phyloP scores from a whole-genome alignment of 768 basidiomycete genomes.

The Leccinum olivaceopallidum region DNA sequence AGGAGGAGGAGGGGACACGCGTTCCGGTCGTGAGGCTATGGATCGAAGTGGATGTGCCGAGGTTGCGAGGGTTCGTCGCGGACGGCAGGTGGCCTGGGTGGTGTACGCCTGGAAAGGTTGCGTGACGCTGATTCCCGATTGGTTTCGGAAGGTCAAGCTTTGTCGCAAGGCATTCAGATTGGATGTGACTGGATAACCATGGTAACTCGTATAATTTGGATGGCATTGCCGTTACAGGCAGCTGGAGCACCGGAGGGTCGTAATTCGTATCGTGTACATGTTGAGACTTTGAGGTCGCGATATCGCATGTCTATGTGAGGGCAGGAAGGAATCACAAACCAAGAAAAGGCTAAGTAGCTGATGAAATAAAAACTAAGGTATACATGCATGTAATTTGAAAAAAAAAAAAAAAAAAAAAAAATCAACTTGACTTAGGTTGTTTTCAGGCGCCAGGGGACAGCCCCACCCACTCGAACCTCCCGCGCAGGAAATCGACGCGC shows the following conservation, averaged over 20 bases:
- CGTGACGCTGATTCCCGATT: not conserved
- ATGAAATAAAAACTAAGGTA: not conserved
- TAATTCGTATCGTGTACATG: slow-evolving; percentile 8
- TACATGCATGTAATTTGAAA: not conserved
- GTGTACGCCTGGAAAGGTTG: slow-evolving; percentile 15
- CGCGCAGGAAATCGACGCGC: slow-evolving; percentile 62
- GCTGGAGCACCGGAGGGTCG: not conserved
- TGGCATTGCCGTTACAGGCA: not conserved
- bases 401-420: not conserved
- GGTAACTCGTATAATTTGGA: not conserved
- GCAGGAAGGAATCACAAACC: not conserved
- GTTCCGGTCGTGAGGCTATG: slow-evolving; percentile 20
- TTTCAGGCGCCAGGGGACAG: slow-evolving; percentile 60
- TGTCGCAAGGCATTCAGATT: too few relatives aligned
- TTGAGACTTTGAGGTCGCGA: not conserved
- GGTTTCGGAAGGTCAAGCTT: not conserved
- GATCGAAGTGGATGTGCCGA: slow-evolving; percentile 20
- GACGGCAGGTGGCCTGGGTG: slow-evolving; percentile 25
- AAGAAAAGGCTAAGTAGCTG: not conserved
- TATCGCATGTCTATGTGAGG: not conserved
- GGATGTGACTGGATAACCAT: not conserved
- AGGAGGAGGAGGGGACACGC: not conserved
- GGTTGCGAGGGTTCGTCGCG: slow-evolving; percentile 21
- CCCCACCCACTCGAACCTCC: slow-evolving; percentile 52
- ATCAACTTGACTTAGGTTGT: slow-evolving; percentile 34